Percentiles rank a stretch among this genome's conserved stretches.
Conservation (phyloP, 2,329 filamentous ascomycete genomes). For the Arachnomyces sp. region DNA sequence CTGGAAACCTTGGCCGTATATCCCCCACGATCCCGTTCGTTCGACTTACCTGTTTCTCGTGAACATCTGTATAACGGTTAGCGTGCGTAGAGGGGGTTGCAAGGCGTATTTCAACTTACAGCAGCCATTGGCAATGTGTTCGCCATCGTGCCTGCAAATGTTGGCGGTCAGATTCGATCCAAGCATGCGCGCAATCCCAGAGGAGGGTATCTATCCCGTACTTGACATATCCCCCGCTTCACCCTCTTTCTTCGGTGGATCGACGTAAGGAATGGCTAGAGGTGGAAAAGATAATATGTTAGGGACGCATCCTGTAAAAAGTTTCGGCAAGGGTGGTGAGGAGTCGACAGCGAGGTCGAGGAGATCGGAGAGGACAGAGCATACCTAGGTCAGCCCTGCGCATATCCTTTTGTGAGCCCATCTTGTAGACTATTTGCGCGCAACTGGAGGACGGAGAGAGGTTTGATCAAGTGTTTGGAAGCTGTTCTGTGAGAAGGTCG, state of each 20-base stretch:
- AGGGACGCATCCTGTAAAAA: constrained; percentile 9
- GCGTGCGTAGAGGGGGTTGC: constrained; percentile 7
- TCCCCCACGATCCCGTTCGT: neutral
- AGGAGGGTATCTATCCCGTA: neutral
- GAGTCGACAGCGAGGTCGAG: neutral
- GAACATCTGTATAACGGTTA: constrained; percentile 59
- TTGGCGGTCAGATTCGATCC: constrained; percentile 16
- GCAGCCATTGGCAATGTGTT: constrained; percentile 92
- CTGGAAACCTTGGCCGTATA: constrained; percentile 7
- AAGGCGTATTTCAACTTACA: constrained; percentile 35
- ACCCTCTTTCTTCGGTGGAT: constrained; percentile 57
- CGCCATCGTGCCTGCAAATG: constrained; percentile 47
- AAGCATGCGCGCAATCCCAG: neutral
- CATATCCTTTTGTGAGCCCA: constrained; percentile 69
- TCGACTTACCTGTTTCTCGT: constrained; percentile 68
- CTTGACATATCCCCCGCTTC: constrained; percentile 56
- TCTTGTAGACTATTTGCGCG: constrained; percentile 26
- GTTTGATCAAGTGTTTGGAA: too few relatives aligned
- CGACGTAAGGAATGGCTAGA: constrained; percentile 83
- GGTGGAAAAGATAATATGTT: too few relatives aligned
- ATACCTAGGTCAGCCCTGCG: constrained; percentile 63
- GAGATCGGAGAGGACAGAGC: constrained; percentile 23
- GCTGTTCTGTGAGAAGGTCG: too few relatives aligned
- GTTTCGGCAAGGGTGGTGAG: too few relatives aligned
- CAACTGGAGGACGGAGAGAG: constrained; percentile 3